Conservation (phyloP, 1,139 yeast species). For the Chernovozyma aurita region DNA sequence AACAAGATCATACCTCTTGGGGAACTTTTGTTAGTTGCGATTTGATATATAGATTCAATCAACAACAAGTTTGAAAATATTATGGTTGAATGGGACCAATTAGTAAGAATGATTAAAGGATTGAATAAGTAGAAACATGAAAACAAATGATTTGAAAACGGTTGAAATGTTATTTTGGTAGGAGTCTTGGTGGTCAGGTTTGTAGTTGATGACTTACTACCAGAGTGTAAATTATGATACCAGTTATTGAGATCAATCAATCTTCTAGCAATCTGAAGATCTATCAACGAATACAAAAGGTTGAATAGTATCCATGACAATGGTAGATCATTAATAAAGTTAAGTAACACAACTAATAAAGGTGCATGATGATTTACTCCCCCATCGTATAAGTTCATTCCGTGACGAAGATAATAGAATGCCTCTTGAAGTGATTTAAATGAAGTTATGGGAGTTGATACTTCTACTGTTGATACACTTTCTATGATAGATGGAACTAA, state of each 20-base stretch:
- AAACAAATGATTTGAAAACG: slow-evolving; percentile 40
- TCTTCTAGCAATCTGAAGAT: slow-evolving; percentile 37
- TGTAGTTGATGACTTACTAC: too few species aligned
- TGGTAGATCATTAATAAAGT: slow-evolving; percentile 29
- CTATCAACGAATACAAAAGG: slow-evolving; percentile 37
- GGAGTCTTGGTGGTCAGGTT: not conserved
- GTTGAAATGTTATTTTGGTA: not conserved
- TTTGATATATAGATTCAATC: slow-evolving; percentile 45
- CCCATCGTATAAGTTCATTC: slow-evolving; percentile 70
- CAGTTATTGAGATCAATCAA: slow-evolving; percentile 38
- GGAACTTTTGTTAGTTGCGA: slow-evolving; percentile 36
- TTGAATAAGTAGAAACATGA: slow-evolving; percentile 70
- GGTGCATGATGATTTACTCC: slow-evolving; percentile 90
- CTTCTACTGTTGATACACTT: slow-evolving; percentile 48
- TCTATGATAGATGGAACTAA: slow-evolving; percentile 28
- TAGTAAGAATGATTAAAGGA: slow-evolving; percentile 69
- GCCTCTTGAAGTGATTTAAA: slow-evolving; percentile 74
- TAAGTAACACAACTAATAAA: slow-evolving; percentile 50
- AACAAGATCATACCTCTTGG: slow-evolving; percentile 48
- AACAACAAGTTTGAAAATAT: slow-evolving; percentile 57
- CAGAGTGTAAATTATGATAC: slow-evolving; percentile 21
- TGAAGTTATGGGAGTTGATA: slow-evolving; percentile 77
- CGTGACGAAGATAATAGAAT: slow-evolving; percentile 57
- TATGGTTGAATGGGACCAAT: slow-evolving; percentile 66
- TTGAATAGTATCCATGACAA: slow-evolving; percentile 19